Base-by-base conservation (phyloP, 2,329 filamentous ascomycete genomes). In the Aspergillus fructus region DNA sequence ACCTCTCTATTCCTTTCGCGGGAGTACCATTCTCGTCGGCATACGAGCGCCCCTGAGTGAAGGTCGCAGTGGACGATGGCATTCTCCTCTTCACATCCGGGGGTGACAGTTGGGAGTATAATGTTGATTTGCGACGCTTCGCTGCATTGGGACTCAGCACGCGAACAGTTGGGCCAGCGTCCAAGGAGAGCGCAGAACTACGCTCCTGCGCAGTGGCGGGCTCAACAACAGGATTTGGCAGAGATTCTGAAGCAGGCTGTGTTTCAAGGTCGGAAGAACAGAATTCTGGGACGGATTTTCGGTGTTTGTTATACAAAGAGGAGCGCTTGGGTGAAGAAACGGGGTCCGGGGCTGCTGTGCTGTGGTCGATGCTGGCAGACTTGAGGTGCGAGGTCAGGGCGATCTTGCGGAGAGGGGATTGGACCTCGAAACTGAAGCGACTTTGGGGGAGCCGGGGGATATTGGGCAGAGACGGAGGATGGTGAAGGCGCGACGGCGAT, bases 261-360 rank as follows among this genome's bases (percentile, higher is more conserved):
- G 56, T 42, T 61, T 60, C 58, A 48, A 53, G 23, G 51, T 61
- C 53, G 24, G 67, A 64, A 34, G 58, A 51, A 41, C 59, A 58
- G 53, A 71, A 64, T 59, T 62, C 65, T 53, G 68, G 60, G 50
- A 68, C 62, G 39, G 69, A 69, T 60, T 66, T 71, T 53, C 69
- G 67, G 61, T 62, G 62, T 51, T 65, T 66, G 63, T 74, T 69
- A 56, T 75, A 70, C 63, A 71, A 69, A 46, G 72, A 64, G 40
- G 68, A 68, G 56, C 72, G 72, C 56, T 79, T 78, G 51, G 79
- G 81, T 58, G 79, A 77, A 58, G 81, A 74, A n/a, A 79, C 76
- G 57, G 81, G 77, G 51, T 79, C 80, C 46, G 81, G 80, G 58
- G 79, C 81, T 65, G 75, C 71, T 56, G 73, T 76, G 30, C 77